Evolutionary conservation across 306 rosid species (phyloP), one percentile per base, ranked within the genome.

Genomic region (Quercus dentata): DNA sequence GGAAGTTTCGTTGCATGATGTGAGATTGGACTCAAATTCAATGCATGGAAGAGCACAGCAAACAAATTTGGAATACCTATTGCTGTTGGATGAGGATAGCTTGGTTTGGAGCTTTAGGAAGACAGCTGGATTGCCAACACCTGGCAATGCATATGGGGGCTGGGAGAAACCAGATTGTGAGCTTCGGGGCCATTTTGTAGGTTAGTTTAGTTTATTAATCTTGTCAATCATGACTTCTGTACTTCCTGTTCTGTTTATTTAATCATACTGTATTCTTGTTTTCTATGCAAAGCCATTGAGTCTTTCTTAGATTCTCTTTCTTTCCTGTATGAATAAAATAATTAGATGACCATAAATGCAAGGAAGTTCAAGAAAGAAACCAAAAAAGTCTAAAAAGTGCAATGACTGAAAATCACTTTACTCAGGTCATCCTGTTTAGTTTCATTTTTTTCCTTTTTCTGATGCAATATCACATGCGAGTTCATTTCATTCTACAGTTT

Each of bases 131-230:
- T 76, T 94, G 78, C 56, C 90, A 13, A 91, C 95, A 7, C 91
- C 91, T n/a, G 97, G 91, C 1, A 72, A 19, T 31, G 89, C 97
- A 25, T 91, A 91, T 70, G 75, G 64, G 5, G 97, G 92, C 1
- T 94, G 97, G 99, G 99, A 94, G 80, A 76, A 0, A 1, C 76
- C 94, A 1, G 0, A 1, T 6, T 0, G 4, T 38, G 99, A 94
- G 81, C 97, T 94, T 33, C 88, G 99, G 14, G 99, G 99, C 35
- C 97, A 94, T 85, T 94, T 91, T 82, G 97, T 94, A 68, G 99
- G 97, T 94, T 46, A 55, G 85, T 87, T 78, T 56, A 18, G 62
- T 55, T 82, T 63, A 52, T 81, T 23, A 2, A 74, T 80, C 38
- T 28, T 59, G 2, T 38, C 18, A 21, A 15, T 71, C 33, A 59